Conservation (phyloP, 192 early-diverging fungal genomes). For the Coemansia sp. region DNA sequence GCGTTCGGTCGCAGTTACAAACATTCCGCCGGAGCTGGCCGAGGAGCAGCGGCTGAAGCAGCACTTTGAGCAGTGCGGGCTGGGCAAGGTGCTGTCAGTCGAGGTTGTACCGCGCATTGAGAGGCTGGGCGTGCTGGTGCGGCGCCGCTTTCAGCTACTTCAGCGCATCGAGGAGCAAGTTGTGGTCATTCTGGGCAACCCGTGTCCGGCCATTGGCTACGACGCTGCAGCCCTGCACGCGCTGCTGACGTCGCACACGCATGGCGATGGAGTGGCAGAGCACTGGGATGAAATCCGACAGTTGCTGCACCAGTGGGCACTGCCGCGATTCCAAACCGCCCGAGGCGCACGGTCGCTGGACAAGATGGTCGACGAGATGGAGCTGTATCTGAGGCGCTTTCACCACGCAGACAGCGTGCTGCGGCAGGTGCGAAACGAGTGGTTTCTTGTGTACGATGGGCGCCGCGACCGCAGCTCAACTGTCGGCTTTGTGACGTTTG, state of each 20-base stretch:
- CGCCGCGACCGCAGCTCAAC: constrained; percentile 36
- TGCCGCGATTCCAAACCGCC: constrained; percentile 10
- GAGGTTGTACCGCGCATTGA: constrained; percentile 58
- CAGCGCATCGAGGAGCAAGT: constrained; percentile 56
- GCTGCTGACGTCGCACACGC: constrained; percentile 16
- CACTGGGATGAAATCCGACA: constrained; percentile 5
- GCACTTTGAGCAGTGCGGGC: constrained; percentile 57
- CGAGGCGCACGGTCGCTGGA: constrained; percentile 22
- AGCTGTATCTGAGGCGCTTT: constrained; percentile 55
- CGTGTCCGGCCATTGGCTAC: constrained; percentile 60
- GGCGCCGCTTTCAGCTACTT: constrained; percentile 56
- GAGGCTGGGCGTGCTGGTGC: constrained; percentile 56
- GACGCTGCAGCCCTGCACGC: constrained; percentile 53
- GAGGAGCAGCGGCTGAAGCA: constrained; percentile 52
- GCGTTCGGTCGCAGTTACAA: constrained; percentile 68
- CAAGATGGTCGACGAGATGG: constrained; percentile 50
- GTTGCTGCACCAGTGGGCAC: constrained; percentile 29
- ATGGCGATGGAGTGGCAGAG: background rate
- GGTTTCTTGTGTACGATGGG: constrained; percentile 41
- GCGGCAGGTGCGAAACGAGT: constrained; percentile 42
- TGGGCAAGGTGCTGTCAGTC: constrained; percentile 63
- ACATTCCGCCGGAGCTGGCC: constrained; percentile 60
- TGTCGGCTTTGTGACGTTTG: constrained; percentile 48
- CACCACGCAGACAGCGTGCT: constrained; percentile 57
- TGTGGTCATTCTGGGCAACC: constrained; percentile 65